A percentile compares a stretch with the other conserved stretches of the same genome.
These are phyloP conservation scores for Penicillium dipodomyicola DNA, from an alignment of 495 filamentous ascomycete species.

Conservation along the genomic window DNA sequence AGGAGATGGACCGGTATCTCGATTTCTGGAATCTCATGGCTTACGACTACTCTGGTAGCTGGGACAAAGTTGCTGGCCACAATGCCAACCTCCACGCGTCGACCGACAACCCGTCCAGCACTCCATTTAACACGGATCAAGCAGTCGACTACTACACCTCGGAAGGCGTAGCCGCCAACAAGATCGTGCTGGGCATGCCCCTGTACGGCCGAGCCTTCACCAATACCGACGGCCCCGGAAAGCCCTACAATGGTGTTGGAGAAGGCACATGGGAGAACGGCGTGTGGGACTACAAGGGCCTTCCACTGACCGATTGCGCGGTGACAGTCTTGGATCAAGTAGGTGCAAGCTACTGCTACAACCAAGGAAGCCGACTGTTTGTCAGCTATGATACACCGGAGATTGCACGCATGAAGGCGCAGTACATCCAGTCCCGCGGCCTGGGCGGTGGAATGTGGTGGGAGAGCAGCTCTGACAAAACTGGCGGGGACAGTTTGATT, in stretches of 20 bases:
- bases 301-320: slow-evolving; percentile 42
- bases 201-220: slow-evolving; percentile 82
- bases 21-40: slow-evolving; percentile 77
- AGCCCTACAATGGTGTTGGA: slow-evolving; percentile 65
- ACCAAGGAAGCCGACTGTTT: slow-evolving; percentile 54
- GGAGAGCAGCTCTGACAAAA: slow-evolving; percentile 76
- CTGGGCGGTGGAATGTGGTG: slow-evolving; percentile 89
- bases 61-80: slow-evolving; percentile 67
- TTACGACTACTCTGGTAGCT: slow-evolving; percentile 71
- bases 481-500: slow-evolving; percentile 57
- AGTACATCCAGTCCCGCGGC: slow-evolving; percentile 59
- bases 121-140: slow-evolving; percentile 66
- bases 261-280: slow-evolving; percentile 69
- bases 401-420: slow-evolving; percentile 59
- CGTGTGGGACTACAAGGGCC: slow-evolving; percentile 72
- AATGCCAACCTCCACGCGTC: slow-evolving; percentile 70
- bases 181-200: slow-evolving; percentile 81
- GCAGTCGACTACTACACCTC: slow-evolving; percentile 63
- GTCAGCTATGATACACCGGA: slow-evolving; percentile 72
- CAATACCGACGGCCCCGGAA: slow-evolving; percentile 67
- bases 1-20: slow-evolving; percentile 62
- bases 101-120: slow-evolving; percentile 50
- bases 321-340: slow-evolving; percentile 17
- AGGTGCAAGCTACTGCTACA: slow-evolving; percentile 68
- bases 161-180: slow-evolving; percentile 58